A percentile compares a stretch with the other conserved stretches of the same genome.
Conservation (phyloP, 2,329 filamentous ascomycete species). For the Ceratocystiopsis brevicomis region DNA sequence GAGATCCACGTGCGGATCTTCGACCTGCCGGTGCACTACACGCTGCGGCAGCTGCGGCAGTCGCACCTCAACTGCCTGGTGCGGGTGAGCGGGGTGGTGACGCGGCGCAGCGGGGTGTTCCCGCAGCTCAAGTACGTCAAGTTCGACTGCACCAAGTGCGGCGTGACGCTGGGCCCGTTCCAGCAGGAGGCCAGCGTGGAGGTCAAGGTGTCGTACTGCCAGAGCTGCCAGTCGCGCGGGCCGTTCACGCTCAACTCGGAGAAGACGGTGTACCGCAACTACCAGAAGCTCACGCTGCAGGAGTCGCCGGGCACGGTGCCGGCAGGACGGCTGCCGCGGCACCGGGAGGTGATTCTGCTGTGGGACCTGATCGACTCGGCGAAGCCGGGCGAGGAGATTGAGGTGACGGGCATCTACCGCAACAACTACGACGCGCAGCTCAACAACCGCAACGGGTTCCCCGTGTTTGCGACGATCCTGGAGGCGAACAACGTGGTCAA, state of each 20-base stretch:
- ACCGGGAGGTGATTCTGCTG: conserved; percentile 83
- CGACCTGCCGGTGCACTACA: conserved; percentile 86
- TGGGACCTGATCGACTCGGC: conserved; percentile 95
- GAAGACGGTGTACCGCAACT: conserved; percentile 96
- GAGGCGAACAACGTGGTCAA: conserved; percentile 97
- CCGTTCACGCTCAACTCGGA: conserved; percentile 94
- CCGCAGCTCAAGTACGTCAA: conserved; percentile 97
- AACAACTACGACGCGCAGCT: conserved; percentile 97
- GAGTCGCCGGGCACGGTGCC: conserved; percentile 95
- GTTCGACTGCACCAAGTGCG: conserved; percentile 91
- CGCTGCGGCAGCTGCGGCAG: conserved; percentile 83
- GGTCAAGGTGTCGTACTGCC: conserved; percentile 90
- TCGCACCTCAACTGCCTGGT: conserved; percentile 91
- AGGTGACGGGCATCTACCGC: conserved; percentile 88
- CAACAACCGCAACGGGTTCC: conserved; percentile 97
- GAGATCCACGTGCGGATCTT: conserved; percentile 97
- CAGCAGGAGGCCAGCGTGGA: conserved; percentile 94
- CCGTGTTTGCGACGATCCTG: conserved; percentile 91
- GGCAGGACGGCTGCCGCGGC: conserved; percentile 79
- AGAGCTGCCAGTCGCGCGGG: conserved; percentile 85
- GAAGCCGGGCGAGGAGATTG: conserved; percentile 94
- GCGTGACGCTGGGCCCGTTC: conserved; percentile 80
- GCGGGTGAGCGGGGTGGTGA: conserved; percentile 87
- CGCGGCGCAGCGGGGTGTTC: conserved; percentile 83
- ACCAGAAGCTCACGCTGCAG: conserved; percentile 92